Evolutionary conservation across 345 rosid species (phyloP).

Genomic region (Aquilaria malaccensis): DNA sequence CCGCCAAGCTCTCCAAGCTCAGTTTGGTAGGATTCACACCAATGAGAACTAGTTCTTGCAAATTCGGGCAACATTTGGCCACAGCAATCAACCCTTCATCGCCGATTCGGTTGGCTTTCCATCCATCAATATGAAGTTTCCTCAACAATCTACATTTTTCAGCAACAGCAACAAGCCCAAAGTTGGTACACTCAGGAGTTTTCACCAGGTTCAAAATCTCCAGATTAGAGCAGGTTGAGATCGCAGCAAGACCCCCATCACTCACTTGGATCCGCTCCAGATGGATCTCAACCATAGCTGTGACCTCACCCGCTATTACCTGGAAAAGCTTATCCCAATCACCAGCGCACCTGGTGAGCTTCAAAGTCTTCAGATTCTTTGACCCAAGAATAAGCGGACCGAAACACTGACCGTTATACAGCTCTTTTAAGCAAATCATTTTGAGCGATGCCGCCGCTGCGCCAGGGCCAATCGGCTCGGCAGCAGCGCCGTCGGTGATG

Average conservation of each 20-base stretch:
- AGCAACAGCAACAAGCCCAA: conserved; percentile 40
- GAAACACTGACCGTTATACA: conserved; percentile 67
- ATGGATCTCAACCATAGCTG: conserved; percentile 56
- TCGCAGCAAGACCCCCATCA: conserved; percentile 48
- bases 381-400: conserved; percentile 58
- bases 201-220: conserved; percentile 75
- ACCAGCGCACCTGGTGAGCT: conserved; percentile 55
- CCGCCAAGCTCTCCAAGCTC: conserved; percentile 50
- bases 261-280: conserved; percentile 65
- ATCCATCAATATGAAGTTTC: conserved; percentile 79
- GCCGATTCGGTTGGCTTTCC: conserved; percentile 61
- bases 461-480: conserved; percentile 58
- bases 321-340: conserved; percentile 68
- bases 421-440: conserved; percentile 69
- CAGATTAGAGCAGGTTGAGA: conserved; percentile 48
- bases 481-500: conserved; percentile 30
- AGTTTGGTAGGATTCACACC: conserved; percentile 69
- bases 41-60: conserved; percentile 66
- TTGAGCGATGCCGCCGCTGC: conserved; percentile 51
- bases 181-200: conserved; percentile 63
- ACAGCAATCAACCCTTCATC: conserved; percentile 60
- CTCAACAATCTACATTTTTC: conserved; percentile 53
- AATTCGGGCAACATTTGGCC: conserved; percentile 50
- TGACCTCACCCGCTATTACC: conserved; percentile 33
- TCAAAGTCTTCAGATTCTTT: conserved; percentile 49